Evolutionary conservation across 1,139 yeast genomes (phyloP).

Genomic region (Trichomonascaceae sp.): DNA sequence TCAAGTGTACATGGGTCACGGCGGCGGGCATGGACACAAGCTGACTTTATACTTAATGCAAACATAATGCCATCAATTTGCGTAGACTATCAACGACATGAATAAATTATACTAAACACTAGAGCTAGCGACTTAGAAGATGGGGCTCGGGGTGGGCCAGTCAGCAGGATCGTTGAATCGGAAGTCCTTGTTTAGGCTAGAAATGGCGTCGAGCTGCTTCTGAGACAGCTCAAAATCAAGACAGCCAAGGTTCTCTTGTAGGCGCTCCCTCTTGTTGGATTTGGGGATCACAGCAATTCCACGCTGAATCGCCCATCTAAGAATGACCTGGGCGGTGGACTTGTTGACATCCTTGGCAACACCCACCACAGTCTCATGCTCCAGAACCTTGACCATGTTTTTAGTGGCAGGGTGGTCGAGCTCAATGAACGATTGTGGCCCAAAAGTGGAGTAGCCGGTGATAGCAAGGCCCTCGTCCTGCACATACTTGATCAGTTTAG

Average conservation of each 20-base stretch:
- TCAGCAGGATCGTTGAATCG: constrained; percentile 82
- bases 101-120: no score
- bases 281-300: constrained; percentile 61
- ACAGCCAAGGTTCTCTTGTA: constrained; percentile 42
- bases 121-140: no score
- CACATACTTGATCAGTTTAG: constrained; percentile 48
- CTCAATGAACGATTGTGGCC: constrained; percentile 51
- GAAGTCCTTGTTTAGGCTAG: constrained; percentile 46
- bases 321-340: constrained; percentile 47
- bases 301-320: constrained; percentile 63
- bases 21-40: no score
- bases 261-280: constrained; percentile 44
- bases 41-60: no score
- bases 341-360: constrained; percentile 42
- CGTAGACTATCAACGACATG: no score
- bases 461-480: constrained; percentile 51
- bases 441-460: constrained; percentile 66
- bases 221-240: constrained; percentile 42
- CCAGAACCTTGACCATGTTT: constrained; percentile 41
- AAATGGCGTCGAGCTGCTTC: constrained; percentile 32
- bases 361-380: constrained; percentile 33
- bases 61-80: no score
- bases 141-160: constrained; percentile 48
- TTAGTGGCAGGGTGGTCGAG: constrained; percentile 38
- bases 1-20: no score